A percentile compares a stretch with the other conserved stretches of the same genome.
Evolutionary conservation across 495 filamentous ascomycete genomes (phyloP).

Genomic region (Neurospora sp.): DNA sequence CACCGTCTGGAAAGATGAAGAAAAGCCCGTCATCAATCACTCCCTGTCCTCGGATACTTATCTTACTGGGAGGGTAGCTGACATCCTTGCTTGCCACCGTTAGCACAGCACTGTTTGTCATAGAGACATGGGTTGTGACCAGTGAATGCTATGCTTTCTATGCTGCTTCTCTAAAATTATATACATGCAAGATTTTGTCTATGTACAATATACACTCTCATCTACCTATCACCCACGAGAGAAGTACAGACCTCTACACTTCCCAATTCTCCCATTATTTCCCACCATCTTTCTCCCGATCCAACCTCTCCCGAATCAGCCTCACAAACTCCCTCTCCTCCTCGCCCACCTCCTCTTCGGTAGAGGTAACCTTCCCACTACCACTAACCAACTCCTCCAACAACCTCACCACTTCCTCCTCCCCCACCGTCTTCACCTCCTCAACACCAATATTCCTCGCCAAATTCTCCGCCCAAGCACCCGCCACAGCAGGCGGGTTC

Average conservation of each 20-base stretch:
- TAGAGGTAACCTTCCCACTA: background rate
- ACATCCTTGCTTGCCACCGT: background rate
- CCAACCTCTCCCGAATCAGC: background rate
- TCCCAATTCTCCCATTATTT: background rate
- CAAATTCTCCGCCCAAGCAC: conserved; percentile 16
- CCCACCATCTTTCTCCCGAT: background rate
- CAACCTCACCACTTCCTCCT: conserved; percentile 10
- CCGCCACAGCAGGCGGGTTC: conserved; percentile 5
- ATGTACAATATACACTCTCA: background rate
- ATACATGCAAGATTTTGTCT: background rate
- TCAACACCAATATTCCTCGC: conserved; percentile 16
- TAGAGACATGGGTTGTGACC: background rate
- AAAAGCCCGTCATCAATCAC: background rate
- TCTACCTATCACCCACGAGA: background rate
- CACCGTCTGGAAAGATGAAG: background rate
- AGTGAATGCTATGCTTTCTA: background rate
- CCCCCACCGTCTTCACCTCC: conserved; percentile 10
- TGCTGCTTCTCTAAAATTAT: background rate
- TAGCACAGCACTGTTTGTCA: background rate
- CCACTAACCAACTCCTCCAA: conserved; percentile 7
- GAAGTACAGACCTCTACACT: background rate
- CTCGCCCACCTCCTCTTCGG: background rate
- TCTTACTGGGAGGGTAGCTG: background rate
- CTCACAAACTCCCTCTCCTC: conserved; percentile 13
- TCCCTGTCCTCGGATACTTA: background rate